Evolutionary conservation across 306 rosid species (phyloP).

Genomic region (Gastrolobium bilobum): DNA sequence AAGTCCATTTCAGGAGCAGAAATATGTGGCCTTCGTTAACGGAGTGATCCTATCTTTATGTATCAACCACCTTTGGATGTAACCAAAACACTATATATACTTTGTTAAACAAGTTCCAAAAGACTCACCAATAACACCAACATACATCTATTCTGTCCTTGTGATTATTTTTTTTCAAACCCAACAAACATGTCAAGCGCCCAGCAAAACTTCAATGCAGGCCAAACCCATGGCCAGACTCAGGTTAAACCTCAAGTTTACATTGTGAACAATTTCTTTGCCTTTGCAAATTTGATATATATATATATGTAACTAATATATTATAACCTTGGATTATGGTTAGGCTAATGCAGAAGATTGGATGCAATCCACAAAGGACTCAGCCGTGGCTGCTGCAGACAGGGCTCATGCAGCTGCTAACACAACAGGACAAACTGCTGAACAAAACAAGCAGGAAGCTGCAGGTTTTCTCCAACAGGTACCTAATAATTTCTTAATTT

Average conservation of each 20-base stretch:
- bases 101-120: background rate
- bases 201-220: slow-evolving; percentile 59
- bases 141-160: slow-evolving; percentile 6
- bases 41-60: slow-evolving; percentile 41
- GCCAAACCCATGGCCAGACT: slow-evolving; percentile 51
- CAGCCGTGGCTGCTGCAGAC: slow-evolving; percentile 54
- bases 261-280: background rate
- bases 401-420: slow-evolving; percentile 53
- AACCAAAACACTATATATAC: slow-evolving; percentile 44
- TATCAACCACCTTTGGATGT: background rate
- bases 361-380: slow-evolving; percentile 48
- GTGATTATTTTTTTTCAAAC: background rate
- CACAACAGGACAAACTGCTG: slow-evolving; percentile 50
- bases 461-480: slow-evolving; percentile 72
- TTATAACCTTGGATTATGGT: background rate
- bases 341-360: slow-evolving; percentile 55
- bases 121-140: background rate
- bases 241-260: slow-evolving; percentile 33
- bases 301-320: background rate
- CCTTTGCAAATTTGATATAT: background rate
- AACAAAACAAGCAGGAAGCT: slow-evolving; percentile 56
- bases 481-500: background rate
- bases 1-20: slow-evolving; percentile 56
- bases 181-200: slow-evolving; percentile 61
- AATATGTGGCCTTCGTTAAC: background rate